Evolutionary conservation across 2,329 filamentous ascomycete genomes (phyloP), one percentile per base, ranked within the genome.

Genomic region (Monilinia aucupariae): DNA sequence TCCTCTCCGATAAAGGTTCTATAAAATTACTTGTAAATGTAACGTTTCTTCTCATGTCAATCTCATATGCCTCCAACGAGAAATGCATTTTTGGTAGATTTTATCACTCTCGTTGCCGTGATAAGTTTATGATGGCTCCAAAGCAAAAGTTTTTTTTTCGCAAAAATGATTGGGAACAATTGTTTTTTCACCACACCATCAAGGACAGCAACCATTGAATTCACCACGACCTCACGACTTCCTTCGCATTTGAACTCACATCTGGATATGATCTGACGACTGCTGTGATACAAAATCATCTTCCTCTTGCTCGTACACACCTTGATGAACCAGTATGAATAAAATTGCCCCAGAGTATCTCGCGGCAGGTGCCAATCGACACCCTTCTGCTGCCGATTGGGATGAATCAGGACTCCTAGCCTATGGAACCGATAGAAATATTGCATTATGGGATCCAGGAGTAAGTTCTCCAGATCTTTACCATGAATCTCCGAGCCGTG

Each of bases 371-470:
- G 93, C 91, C 53, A 99, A 97, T 76, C 84, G 93, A 70, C 91
- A 97, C 71, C 89, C 93, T 22, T 87, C 88, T 20, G 90, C 91
- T 34, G 92, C 93, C 34, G 93, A 97, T 77, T 99, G 94, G 94
- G 86, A 89, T 73, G 78, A 82, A 67, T 78, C 79, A 25, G 90
- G 89, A 12, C 74, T 92, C 51, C 80, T 99, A 61, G 94, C 92
- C 37, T 99, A 91, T 78, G 94, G 94, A 39, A 88, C 92, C 10
- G 91, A 96, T 76, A 86, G 87, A 69, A 94, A 94, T 76, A 83
- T 99, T 70, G 93, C 92, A 50, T 74, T 97, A 48, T 99, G 94
- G 94, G 81, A 86, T 73, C 92, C 92, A 62, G 76, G 82, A 74
- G 90, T 92, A 80, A 76, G 86, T 78, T 64, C 52, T 20, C n/a